These are phyloP conservation scores for Colletotrichum tofieldiae DNA, from an alignment of 2,329 filamentous ascomycete genomes.

Conservation along the genomic window DNA sequence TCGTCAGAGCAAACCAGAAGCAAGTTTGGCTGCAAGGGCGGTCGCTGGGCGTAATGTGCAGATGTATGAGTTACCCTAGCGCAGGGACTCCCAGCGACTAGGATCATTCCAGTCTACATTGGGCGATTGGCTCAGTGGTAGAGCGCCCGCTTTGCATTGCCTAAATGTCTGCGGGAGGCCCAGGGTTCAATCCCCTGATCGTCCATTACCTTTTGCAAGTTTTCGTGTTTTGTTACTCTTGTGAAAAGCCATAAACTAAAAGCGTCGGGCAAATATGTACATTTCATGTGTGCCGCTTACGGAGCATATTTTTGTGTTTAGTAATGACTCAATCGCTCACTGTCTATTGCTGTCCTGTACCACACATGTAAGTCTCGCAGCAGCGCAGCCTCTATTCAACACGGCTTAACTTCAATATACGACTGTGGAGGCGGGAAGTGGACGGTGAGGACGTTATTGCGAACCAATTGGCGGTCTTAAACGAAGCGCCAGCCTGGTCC, in stretches of 20 bases:
- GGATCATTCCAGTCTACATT: background rate
- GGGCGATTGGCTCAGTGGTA: slow-evolving; percentile 28
- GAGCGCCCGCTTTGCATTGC: slow-evolving; percentile 26
- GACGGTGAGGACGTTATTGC: no score
- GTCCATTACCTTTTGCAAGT: slow-evolving; percentile 5
- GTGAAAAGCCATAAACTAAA: no score
- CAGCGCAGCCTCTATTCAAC: background rate
- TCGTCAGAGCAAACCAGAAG: background rate
- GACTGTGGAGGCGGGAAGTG: no score
- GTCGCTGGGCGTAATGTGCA: no score
- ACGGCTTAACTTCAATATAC: no score
- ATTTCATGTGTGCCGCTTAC: background rate
- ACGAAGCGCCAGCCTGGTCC: no score
- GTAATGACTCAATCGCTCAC: background rate
- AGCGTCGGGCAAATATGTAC: background rate
- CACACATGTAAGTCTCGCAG: background rate
- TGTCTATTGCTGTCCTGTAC: no score
- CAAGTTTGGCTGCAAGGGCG: background rate
- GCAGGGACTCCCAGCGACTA: background rate
- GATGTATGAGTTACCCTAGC: background rate
- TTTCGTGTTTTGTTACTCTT: background rate
- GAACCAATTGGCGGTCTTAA: no score
- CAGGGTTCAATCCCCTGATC: slow-evolving; percentile 30
- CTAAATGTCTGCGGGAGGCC: slow-evolving; percentile 14
- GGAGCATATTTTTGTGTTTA: background rate